These are phyloP conservation scores for Didymella pinodella DNA, from an alignment of 2,329 filamentous ascomycete species.

Conservation along the genomic window DNA sequence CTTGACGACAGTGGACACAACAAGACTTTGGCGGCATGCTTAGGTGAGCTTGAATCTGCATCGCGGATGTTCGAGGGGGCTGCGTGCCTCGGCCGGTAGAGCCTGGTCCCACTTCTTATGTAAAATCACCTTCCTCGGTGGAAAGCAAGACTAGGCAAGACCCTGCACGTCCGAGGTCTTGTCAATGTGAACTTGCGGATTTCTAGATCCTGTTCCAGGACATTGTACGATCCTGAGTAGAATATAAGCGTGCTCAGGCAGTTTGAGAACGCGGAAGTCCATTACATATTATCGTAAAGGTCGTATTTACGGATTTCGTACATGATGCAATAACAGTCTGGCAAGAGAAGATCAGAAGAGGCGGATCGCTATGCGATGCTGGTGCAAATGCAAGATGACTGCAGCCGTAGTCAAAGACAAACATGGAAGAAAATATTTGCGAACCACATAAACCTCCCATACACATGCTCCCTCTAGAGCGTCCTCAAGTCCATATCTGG, in stretches of 20 bases:
- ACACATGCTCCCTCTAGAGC: not conserved
- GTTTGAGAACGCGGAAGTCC: not conserved
- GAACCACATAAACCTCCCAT: not conserved
- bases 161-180: constrained; percentile 12
- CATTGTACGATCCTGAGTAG: not conserved
- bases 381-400: constrained; percentile 26
- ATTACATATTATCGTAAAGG: not conserved
- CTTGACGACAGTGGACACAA: not conserved
- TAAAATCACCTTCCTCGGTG: constrained; percentile 11
- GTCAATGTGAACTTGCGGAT: not conserved
- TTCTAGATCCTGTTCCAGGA: not conserved
- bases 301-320: constrained; percentile 1
- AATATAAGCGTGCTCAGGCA: not conserved
- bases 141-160: constrained; percentile 16
- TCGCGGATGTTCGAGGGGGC: not conserved
- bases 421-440: constrained; percentile 1
- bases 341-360: constrained; percentile 3
- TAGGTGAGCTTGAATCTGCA: constrained; percentile 12
- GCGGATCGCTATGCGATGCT: constrained; percentile 30
- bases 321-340: not conserved
- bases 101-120: constrained; percentile 20
- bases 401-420: constrained; percentile 6
- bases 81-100: constrained; percentile 17
- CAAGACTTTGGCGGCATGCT: constrained; percentile 16
- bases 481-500: not conserved